Percentiles rank a stretch among this genome's conserved stretches.
Evolutionary conservation across 1,284 basidiomycete genomes (phyloP).

Genomic region (Rhodotorula mucilaginosa): DNA sequence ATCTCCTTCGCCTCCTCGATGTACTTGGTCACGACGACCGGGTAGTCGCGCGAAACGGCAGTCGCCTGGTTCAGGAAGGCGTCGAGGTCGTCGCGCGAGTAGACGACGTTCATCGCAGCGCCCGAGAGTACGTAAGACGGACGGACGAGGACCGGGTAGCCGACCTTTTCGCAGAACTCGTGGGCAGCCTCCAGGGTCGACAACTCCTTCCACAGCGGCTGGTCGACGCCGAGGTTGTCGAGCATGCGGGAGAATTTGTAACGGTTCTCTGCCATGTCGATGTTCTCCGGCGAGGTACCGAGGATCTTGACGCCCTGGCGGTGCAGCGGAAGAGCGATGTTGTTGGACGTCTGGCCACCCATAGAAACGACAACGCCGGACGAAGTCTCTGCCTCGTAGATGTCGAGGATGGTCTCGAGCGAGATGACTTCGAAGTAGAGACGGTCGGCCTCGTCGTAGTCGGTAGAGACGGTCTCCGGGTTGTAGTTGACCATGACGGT

Average conservation of each 20-base stretch:
- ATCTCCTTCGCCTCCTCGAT: slow-evolving; percentile 99
- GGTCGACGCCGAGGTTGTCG: slow-evolving; percentile 96
- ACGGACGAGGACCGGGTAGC: slow-evolving; percentile 92
- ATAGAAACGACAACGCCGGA: slow-evolving; percentile 93
- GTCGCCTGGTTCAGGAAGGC: slow-evolving; percentile 94
- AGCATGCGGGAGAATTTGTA: slow-evolving; percentile 99
- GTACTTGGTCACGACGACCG: slow-evolving; percentile 98
- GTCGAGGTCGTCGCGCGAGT: slow-evolving; percentile 82
- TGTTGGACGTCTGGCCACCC: slow-evolving; percentile 98
- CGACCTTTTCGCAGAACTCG: slow-evolving; percentile 82
- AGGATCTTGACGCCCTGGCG: slow-evolving; percentile 97
- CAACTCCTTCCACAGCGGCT: slow-evolving; percentile 95
- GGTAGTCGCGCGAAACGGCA: slow-evolving; percentile 93
- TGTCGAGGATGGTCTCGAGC: slow-evolving; percentile 92
- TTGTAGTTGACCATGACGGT: slow-evolving; percentile 99
- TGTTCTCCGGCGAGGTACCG: slow-evolving; percentile 98
- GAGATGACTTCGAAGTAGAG: slow-evolving; percentile 99
- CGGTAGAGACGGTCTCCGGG: slow-evolving; percentile 97
- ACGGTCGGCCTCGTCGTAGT: slow-evolving; percentile 97
- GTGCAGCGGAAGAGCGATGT: slow-evolving; percentile 89
- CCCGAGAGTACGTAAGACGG: slow-evolving; percentile 98
- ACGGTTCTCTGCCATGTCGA: slow-evolving; percentile 97
- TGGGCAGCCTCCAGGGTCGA: slow-evolving; percentile 86
- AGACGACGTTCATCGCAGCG: slow-evolving; percentile 99
- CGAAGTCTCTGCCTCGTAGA: slow-evolving; percentile 88